Evolutionary conservation across 2,329 filamentous ascomycete genomes (phyloP).

Genomic region (Phoma herbarum): DNA sequence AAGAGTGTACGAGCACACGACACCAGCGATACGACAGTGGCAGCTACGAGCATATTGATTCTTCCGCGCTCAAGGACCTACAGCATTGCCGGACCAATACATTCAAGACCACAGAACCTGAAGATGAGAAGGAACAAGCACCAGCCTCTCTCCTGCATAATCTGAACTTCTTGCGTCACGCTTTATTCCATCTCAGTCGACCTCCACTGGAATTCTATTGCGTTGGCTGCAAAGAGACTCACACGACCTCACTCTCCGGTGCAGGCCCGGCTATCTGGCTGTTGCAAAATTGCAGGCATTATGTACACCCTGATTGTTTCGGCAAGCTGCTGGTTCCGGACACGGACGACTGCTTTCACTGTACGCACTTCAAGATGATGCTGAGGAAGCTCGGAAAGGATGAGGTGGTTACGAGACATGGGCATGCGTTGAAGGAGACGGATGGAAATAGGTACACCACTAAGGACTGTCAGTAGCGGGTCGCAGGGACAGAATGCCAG

Average conservation of each 20-base stretch:
- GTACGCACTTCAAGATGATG: not conserved
- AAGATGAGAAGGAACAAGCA: not conserved
- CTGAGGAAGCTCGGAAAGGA: not conserved
- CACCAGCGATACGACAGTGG: conserved; percentile 11
- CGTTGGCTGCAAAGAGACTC: conserved; percentile 3
- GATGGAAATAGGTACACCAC: not conserved
- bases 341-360: not conserved
- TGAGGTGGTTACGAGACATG: not conserved
- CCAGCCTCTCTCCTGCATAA: not conserved
- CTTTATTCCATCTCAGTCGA: not conserved
- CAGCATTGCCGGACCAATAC: not conserved
- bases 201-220: not conserved
- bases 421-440: not conserved
- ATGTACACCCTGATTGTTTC: conserved; percentile 1
- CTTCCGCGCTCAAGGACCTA: not conserved
- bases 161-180: not conserved
- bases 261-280: not conserved
- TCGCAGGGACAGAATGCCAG: not conserved
- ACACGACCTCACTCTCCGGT: not conserved
- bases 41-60: conserved; percentile 1
- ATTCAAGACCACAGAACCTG: not conserved
- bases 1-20: too few species aligned
- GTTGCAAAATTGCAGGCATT: conserved; percentile 5
- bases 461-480: not conserved
- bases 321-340: not conserved